phyloP scores from a whole-genome alignment of 176 grass and related monocot species.

The Phragmites australis region DNA sequence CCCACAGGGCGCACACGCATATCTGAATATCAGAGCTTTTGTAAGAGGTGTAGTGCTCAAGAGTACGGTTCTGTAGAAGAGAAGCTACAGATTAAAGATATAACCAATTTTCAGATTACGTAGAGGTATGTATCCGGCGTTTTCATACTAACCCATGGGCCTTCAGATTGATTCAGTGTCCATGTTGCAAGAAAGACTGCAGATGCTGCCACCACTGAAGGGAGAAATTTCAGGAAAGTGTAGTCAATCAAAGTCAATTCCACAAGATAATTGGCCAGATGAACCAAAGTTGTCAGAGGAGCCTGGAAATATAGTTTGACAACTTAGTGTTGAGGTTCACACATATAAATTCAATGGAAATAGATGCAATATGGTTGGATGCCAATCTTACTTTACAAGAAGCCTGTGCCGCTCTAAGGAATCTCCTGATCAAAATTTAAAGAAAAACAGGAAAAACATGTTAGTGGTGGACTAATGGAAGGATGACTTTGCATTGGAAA shows the following conservation, averaged over 20 bases:
- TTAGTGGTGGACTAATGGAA: conserved; percentile 18
- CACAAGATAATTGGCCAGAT: conserved; percentile 77
- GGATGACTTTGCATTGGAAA: not conserved
- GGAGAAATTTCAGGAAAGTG: conserved; percentile 77
- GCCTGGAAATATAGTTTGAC: conserved; percentile 47
- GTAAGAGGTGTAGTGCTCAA: conserved; percentile 81
- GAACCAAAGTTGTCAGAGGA: conserved; percentile 43
- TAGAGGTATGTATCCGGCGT: not conserved
- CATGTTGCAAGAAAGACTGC: conserved; percentile 83
- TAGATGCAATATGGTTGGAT: conserved; percentile 17
- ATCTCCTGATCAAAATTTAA: conserved; percentile 65
- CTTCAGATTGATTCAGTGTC: conserved; percentile 75
- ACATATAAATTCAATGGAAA: conserved; percentile 19
- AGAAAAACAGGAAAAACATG: conserved; percentile 21
- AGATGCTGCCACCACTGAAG: conserved; percentile 79
- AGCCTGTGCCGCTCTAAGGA: conserved; percentile 73
- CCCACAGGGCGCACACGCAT: conserved; percentile 49
- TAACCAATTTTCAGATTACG: conserved; percentile 1
- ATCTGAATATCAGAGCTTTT: conserved; percentile 63
- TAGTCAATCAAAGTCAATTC: conserved; percentile 73
- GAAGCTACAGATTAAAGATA: conserved; percentile 18
- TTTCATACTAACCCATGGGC: conserved; percentile 71
- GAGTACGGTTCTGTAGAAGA: conserved; percentile 66
- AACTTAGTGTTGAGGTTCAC: conserved; percentile 24
- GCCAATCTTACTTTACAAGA: conserved; percentile 62